phyloP scores from a whole-genome alignment of 345 rosid species.

The Lumnitzera littorea region DNA sequence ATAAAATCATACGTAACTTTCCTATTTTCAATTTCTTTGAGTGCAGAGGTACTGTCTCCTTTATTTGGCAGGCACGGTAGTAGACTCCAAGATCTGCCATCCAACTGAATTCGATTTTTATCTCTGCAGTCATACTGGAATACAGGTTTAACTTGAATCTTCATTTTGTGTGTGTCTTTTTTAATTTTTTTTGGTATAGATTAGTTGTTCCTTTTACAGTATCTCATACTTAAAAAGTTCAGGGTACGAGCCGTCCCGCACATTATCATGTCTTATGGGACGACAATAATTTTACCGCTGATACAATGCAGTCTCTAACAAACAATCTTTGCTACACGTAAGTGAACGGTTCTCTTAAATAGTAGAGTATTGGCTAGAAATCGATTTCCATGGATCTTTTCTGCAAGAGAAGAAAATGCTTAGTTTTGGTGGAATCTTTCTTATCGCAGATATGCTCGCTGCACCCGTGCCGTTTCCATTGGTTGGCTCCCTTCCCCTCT shows the following conservation, averaged over 20 bases:
- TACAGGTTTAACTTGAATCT: conserved; percentile 39
- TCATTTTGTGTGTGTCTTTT: not conserved
- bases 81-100: conserved; percentile 90
- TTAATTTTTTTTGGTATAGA: not conserved
- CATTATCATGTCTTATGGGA: conserved; percentile 97
- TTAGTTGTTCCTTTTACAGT: not conserved
- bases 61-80: conserved; percentile 64
- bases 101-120: conserved; percentile 96
- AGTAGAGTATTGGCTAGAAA: not conserved
- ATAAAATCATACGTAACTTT: not conserved
- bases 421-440: not conserved
- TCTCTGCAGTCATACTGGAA: conserved; percentile 93
- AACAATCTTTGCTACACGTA: conserved; percentile 94
- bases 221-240: conserved; percentile 3
- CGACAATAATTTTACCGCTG: conserved; percentile 86
- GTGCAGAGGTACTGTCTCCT: not conserved
- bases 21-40: no score
- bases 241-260: conserved; percentile 97
- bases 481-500: conserved; percentile 33
- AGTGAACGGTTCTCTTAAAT: conserved; percentile 3
- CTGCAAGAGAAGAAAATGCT: not conserved
- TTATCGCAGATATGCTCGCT: conserved; percentile 71
- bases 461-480: conserved; percentile 89
- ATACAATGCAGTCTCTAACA: conserved; percentile 78
- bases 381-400: not conserved